A percentile compares a stretch with the other conserved stretches of the same genome.
Evolutionary conservation across 1,284 basidiomycete genomes (phyloP).

Genomic region (Pseudozyma tsukubaensis): DNA sequence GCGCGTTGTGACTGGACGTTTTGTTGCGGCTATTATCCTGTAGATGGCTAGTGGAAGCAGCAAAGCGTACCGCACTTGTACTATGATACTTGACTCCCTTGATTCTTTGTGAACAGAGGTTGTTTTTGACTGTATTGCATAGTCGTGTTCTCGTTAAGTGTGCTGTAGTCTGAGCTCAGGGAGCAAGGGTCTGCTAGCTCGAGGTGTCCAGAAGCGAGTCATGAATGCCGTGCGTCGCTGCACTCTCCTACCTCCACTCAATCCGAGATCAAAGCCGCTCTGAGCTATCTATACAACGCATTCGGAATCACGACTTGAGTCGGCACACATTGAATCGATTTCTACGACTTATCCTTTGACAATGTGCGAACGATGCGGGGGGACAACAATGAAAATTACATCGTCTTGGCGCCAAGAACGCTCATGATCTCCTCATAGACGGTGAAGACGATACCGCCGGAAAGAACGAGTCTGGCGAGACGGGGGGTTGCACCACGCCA

Average conservation of each 20-base stretch:
- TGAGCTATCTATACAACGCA: too few relatives aligned
- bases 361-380: background rate
- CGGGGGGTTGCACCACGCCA: slow-evolving; percentile 88
- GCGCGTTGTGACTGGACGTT: slow-evolving; percentile 28
- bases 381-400: slow-evolving; percentile 20
- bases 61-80: slow-evolving; percentile 32
- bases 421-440: slow-evolving; percentile 70
- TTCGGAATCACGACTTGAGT: too few relatives aligned
- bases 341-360: too few relatives aligned
- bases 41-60: background rate
- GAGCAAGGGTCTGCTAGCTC: too few relatives aligned
- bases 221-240: too few relatives aligned
- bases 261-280: too few relatives aligned
- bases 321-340: too few relatives aligned
- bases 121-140: background rate
- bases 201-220: too few relatives aligned
- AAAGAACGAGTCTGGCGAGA: slow-evolving; percentile 74
- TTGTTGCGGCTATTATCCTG: slow-evolving; percentile 6
- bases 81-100: slow-evolving; percentile 32
- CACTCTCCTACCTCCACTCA: too few relatives aligned
- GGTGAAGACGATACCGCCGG: slow-evolving; percentile 94
- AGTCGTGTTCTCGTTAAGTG: too few relatives aligned
- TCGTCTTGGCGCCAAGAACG: slow-evolving; percentile 46
- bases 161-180: too few relatives aligned
- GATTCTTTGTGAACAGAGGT: slow-evolving; percentile 14